Evolutionary conservation across 148 eudicot genomes (phyloP), one percentile per base, ranked within the genome.

Genomic region (Spergularia marina): DNA sequence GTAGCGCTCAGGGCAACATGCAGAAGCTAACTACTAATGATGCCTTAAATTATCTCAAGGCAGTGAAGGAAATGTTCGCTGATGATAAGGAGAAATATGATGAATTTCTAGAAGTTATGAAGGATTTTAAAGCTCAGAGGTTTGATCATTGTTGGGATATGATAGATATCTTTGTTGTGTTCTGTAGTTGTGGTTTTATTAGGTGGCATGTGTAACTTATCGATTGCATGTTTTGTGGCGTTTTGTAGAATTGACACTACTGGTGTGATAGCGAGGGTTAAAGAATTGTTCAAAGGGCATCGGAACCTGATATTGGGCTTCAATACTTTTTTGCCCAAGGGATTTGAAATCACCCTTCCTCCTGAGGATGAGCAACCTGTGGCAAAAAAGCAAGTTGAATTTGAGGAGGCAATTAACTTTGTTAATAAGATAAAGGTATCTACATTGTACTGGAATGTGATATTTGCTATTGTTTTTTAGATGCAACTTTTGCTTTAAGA

Each of bases 311-410:
- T 95, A 60, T 86, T 82, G 74, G 99, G 99, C 40, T 95, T 95
- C 74, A 95, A 95, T 71, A 92, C 97, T 70, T 95, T 95, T 91
- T 83, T 95, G 84, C 99, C 99, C 11, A 90, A 92, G 82, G 97
- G 99, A 41, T 92, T 80, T 83, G 96, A 92, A 82, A 95, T 95
- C 63, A 89, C 91, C 68, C 80, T 90, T 76, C 76, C 72, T 55
- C 82, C 74, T 11, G 96, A 89, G 55, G 94, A 90, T 74, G 98
- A 91, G 54, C 88, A 84, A 65, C 81, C 92, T 70, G 88, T 83
- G n/a, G 85, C 86, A 39, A 94, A 94, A 80, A 89, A 88, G 83
- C 84, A 90, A 41, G 93, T 94, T 60, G 94, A 92, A 86, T 92
- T 92, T 85, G 97, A 88, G 73, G 96, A 90, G 77, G 99, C 97